Evolutionary conservation across 179 eudicot genomes (phyloP).

Genomic region (Vitellaria paradoxa): DNA sequence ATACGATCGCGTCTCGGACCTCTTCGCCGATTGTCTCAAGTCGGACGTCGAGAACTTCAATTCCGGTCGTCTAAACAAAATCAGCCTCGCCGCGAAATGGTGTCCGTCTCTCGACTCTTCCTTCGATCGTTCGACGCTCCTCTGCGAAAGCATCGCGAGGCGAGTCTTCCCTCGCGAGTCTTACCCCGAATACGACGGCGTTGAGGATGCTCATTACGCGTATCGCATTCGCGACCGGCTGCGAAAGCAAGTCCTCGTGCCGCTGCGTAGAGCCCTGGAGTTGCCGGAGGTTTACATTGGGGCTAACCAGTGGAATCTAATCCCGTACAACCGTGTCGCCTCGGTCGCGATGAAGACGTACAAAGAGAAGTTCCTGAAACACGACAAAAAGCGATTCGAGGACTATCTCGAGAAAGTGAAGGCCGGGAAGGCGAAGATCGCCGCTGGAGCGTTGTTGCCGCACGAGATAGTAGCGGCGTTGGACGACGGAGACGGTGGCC

Average conservation of each 20-base stretch:
- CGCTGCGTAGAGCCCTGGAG: background rate
- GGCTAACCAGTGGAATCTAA: conserved; percentile 3
- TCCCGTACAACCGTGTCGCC: conserved; percentile 1
- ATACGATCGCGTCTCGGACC: conserved; percentile 35
- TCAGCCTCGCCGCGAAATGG: conserved; percentile 50
- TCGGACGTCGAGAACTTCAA: conserved; percentile 24
- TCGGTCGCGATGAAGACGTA: background rate
- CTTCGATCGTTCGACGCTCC: conserved; percentile 34
- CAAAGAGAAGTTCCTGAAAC: background rate
- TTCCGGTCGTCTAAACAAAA: conserved; percentile 2
- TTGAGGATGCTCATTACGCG: background rate
- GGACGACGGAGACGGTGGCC: background rate
- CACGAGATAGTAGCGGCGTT: background rate
- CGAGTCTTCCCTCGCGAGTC: conserved; percentile 27
- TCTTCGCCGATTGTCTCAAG: conserved; percentile 29
- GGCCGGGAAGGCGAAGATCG: conserved; percentile 1
- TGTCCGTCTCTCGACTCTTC: conserved; percentile 45
- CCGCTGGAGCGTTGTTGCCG: conserved; percentile 1
- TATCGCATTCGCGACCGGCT: background rate
- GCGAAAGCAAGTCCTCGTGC: conserved; percentile 7
- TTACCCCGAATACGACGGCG: background rate
- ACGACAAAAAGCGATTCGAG: conserved; percentile 1
- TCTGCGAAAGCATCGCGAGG: conserved; percentile 40
- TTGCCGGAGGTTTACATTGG: background rate
- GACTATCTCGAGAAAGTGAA: background rate